phyloP scores from a whole-genome alignment of 345 rosid species.

The Ceriops decandra region DNA sequence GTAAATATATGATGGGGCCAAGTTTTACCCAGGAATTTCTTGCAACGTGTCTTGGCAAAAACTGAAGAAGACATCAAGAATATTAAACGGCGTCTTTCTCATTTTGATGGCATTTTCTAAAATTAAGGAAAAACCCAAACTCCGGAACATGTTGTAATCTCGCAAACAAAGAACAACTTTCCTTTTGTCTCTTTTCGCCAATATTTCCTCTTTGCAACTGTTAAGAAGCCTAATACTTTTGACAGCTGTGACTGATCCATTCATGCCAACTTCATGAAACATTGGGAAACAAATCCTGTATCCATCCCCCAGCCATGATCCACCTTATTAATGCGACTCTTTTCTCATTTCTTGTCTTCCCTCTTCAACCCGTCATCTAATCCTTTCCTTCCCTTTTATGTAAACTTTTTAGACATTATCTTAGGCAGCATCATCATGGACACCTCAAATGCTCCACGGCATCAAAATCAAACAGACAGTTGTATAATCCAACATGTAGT shows the following conservation, averaged over 20 bases:
- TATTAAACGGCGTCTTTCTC: no score
- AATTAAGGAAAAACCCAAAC: no score
- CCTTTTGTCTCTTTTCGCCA: background rate
- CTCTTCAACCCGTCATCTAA: background rate
- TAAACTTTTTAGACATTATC: background rate
- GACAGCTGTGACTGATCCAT: constrained; percentile 39
- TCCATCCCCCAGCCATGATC: constrained; percentile 32
- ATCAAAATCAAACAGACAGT: constrained; percentile 7
- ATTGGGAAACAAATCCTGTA: constrained; percentile 1
- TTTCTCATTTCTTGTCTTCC: background rate
- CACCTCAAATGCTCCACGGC: constrained; percentile 17
- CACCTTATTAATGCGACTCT: constrained; percentile 24
- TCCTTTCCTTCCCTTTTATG: no score
- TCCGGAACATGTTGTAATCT: background rate
- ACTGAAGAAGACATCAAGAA: no score
- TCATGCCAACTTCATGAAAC: constrained; percentile 37
- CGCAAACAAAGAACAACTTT: constrained; percentile 3
- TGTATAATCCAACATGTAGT: background rate
- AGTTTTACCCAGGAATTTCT: no score
- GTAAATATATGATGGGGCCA: no score
- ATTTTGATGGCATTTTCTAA: no score
- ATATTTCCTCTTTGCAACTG: constrained; percentile 26
- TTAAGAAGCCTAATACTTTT: constrained; percentile 45
- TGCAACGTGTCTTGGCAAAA: no score
- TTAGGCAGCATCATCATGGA: constrained; percentile 13